A percentile compares a stretch with the other conserved stretches of the same genome.
Evolutionary conservation across 805 yeast genomes (phyloP).

Genomic region (Metschnikowia cerradonensis): DNA sequence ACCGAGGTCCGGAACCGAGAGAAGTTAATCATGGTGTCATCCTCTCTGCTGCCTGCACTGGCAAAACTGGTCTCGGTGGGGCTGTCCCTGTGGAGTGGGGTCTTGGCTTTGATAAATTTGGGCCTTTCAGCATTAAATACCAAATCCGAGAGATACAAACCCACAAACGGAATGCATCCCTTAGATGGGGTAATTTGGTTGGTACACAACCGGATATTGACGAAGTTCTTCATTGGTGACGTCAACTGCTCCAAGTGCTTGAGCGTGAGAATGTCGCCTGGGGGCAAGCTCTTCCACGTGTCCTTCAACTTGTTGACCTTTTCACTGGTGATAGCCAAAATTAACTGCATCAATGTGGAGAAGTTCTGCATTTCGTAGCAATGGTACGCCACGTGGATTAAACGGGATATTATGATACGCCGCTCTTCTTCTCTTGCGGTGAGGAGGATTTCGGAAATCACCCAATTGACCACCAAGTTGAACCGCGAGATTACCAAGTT

Average conservation of each 20-base stretch:
- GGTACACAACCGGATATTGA: conserved; percentile 59
- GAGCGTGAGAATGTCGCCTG: conserved; percentile 66
- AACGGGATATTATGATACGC: conserved; percentile 70
- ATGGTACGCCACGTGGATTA: conserved; percentile 79
- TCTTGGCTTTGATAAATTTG: conserved; percentile 34
- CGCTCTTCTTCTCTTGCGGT: conserved; percentile 59
- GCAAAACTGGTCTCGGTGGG: conserved; percentile 3
- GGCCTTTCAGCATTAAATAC: conserved; percentile 68
- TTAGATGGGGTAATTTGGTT: conserved; percentile 54
- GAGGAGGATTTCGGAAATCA: conserved; percentile 77
- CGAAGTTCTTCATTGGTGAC: conserved; percentile 72
- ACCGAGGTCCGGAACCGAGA: conserved; percentile 75
- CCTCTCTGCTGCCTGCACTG: conserved; percentile 9
- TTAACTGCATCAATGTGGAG: conserved; percentile 83
- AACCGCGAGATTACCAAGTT: conserved; percentile 80
- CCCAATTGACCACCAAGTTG: conserved; percentile 88
- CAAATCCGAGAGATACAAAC: conserved; percentile 78
- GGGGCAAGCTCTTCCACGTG: conserved; percentile 73
- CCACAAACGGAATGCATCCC: conserved; percentile 90
- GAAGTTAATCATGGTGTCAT: conserved; percentile 59
- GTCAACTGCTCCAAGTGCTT: conserved; percentile 66
- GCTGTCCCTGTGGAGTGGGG: neutral
- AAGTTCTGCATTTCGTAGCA: conserved; percentile 73
- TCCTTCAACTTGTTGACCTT: conserved; percentile 53
- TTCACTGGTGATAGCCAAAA: conserved; percentile 71